Base-by-base conservation (phyloP, 2,329 filamentous ascomycete species). In the Rutstroemia sp. region DNA sequence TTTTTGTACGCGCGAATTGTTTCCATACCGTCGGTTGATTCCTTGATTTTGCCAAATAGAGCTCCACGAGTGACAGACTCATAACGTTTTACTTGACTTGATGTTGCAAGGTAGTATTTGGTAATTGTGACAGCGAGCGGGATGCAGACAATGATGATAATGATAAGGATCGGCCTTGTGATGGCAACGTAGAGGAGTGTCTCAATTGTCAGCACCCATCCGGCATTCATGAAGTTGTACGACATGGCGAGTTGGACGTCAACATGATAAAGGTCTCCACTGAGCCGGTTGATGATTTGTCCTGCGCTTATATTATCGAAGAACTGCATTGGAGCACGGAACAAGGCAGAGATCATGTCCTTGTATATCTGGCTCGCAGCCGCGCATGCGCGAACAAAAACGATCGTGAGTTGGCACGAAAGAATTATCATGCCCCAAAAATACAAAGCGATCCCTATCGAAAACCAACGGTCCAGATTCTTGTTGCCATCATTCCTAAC, bases 271-370 rank as follows among this genome's bases (percentile, higher is more conserved):
- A 48, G 1, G 10, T 48, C 46, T 6, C 21, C 17, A 12, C 10
- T 16, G 12, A 48, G 17, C 34, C 46, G 19, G 16, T 48, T 48
- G 19, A 48, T 17, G 8, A 48, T 48, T 34, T 48, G 46, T 5
- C 46, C 46, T 7, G 27, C 27, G 5, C 9, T 12, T 14, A 30
- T 48, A 27, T 69, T 88, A 84, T 58, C 84, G 84, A 14, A 87
- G 73, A 30, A 88, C 69, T 14, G 83, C 84, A 83, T 87, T 19
- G 84, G 16, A 87, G 74, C 25, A 87, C 67, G 1, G 83, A 87
- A 0, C 83, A 86, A 71, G 12, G 21, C 10, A 27, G 10, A 19
- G 7, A 48, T 25, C 5, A 48, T 12, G 25, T 48, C 21, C 17
- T 48, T 14, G 17, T 48, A 30, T 9, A 27, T 25, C 10, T 48